Evolutionary conservation across 768 basidiomycete genomes (phyloP), one percentile per base, ranked within the genome.

Genomic region (Serpula lacrymans): DNA sequence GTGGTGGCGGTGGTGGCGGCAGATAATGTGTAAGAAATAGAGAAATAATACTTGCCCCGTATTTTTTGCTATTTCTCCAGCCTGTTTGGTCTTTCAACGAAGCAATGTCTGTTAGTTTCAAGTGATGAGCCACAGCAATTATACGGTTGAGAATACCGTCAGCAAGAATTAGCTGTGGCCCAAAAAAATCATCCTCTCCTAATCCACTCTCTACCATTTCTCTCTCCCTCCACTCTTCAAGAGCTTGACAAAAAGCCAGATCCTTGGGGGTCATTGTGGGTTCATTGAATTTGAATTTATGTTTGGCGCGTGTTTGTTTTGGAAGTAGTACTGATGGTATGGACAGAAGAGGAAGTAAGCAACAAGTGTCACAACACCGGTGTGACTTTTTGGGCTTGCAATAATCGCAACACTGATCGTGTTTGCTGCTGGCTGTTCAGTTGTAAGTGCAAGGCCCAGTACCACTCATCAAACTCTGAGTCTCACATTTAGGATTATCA

Each of bases 31-130:
- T n/a, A n/a, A n/a, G 27, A 35, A 34, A 17, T 3, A 41, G 36
- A n/a, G 12, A 13, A 0, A 24, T 12, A 4, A 46, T 34, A 10
- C 50, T 47, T 3, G 24, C 2, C 14, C 42, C 52, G n/a, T 47
- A 42, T 18, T 40, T 34, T 7, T 18, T 10, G 6, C 46, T 18
- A n/a, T 14, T 30, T n/a, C 13, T 11, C 62, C 62, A 63, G 4
- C 30, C 17, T 3, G 48, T 54, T 39, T 62, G 58, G 4, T 47
- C 34, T n/a, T 17, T 25, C 23, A 38, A 26, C 12, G 37, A 25
- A 13, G 24, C 26, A 6, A 13, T 25, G 9, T 23, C 22, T 10
- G 17, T 9, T n/a, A 38, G 24, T 16, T 38, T 38, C 3, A 25
- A n/a, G n/a, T n/a, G n/a, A n/a, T n/a, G n/a, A n/a, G n/a, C n/a